Evolutionary conservation across 225 moss, liverwort and hornwort species (phyloP).

Genomic region (Takakia lepidozioides): DNA sequence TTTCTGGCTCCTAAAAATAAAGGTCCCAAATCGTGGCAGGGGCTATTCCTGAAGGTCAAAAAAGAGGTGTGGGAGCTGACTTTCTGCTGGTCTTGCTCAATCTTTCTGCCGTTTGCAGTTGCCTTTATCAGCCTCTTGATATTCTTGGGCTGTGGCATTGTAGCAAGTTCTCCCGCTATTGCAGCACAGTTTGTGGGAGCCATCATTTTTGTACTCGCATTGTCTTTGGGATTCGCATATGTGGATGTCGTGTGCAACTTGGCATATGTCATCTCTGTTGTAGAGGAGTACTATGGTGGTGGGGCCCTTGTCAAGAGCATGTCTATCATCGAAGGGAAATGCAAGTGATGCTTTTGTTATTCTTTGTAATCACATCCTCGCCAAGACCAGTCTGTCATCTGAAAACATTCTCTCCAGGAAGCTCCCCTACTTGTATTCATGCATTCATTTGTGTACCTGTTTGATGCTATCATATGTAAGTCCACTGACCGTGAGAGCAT

Average conservation of each 20-base stretch:
- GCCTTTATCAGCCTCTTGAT: constrained; percentile 43
- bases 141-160: constrained; percentile 18
- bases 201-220: constrained; percentile 18
- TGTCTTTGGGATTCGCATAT: constrained; percentile 31
- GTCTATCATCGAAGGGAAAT: constrained; percentile 35
- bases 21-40: too few species aligned
- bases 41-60: too few species aligned
- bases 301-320: constrained; percentile 44
- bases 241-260: constrained; percentile 50
- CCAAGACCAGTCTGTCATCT: constrained; percentile 33
- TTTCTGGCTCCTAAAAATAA: too few species aligned
- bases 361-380: constrained; percentile 60
- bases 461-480: constrained; percentile 82
- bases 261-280: constrained; percentile 52
- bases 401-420: constrained; percentile 55
- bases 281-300: constrained; percentile 47
- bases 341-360: constrained; percentile 50
- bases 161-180: neutral
- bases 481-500: constrained; percentile 6
- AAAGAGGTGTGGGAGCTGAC: too few species aligned
- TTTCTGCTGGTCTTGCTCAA: constrained; percentile 56
- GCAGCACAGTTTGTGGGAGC: constrained; percentile 12
- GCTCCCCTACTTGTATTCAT: constrained; percentile 77
- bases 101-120: constrained; percentile 49
- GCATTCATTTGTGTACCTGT: constrained; percentile 84